Percentiles rank a stretch among this genome's conserved stretches.
Conservation (phyloP, 2,329 filamentous ascomycete species). For the Pyricularia sp. region DNA sequence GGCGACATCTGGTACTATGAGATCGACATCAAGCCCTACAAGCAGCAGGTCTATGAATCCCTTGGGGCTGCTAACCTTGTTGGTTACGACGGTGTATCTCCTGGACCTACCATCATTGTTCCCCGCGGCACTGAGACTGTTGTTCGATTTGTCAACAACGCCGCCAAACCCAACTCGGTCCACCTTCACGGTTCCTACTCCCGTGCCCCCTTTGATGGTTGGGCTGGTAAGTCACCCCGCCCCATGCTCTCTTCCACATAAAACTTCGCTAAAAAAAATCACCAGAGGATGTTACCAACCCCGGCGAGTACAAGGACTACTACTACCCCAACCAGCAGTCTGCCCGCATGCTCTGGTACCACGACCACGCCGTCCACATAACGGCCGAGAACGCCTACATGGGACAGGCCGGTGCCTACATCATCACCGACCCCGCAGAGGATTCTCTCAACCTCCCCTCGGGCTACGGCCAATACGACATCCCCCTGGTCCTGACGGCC, state of each 20-base stretch:
- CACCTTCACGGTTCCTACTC: slow-evolving; percentile 44
- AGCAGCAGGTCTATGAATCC: slow-evolving; percentile 22
- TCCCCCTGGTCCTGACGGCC: slow-evolving; percentile 34
- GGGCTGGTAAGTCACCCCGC: slow-evolving; percentile 17
- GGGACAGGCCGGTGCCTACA: slow-evolving; percentile 43
- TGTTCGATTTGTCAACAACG: slow-evolving; percentile 39
- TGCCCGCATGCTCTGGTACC: slow-evolving; percentile 44
- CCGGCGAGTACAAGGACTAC: slow-evolving; percentile 46
- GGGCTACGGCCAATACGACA: slow-evolving; percentile 36
- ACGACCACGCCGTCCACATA: slow-evolving; percentile 29
- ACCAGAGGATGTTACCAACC: slow-evolving; percentile 27
- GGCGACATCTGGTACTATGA: slow-evolving; percentile 23
- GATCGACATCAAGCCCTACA: slow-evolving; percentile 19
- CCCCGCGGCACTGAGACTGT: slow-evolving; percentile 35
- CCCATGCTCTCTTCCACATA: too few species aligned
- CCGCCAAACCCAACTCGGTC: slow-evolving; percentile 28
- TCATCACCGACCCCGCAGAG: slow-evolving; percentile 37
- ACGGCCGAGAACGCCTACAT: slow-evolving; percentile 43
- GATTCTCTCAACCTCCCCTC: slow-evolving; percentile 34
- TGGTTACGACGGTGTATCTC: slow-evolving; percentile 41
- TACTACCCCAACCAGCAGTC: slow-evolving; percentile 46
- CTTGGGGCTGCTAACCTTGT: slow-evolving; percentile 17
- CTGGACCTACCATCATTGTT: slow-evolving; percentile 39
- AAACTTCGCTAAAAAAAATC: too few species aligned
- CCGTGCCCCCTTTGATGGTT: slow-evolving; percentile 34